Base-by-base conservation (phyloP, 805 yeast genomes). In the Torulaspora gathmanii region DNA sequence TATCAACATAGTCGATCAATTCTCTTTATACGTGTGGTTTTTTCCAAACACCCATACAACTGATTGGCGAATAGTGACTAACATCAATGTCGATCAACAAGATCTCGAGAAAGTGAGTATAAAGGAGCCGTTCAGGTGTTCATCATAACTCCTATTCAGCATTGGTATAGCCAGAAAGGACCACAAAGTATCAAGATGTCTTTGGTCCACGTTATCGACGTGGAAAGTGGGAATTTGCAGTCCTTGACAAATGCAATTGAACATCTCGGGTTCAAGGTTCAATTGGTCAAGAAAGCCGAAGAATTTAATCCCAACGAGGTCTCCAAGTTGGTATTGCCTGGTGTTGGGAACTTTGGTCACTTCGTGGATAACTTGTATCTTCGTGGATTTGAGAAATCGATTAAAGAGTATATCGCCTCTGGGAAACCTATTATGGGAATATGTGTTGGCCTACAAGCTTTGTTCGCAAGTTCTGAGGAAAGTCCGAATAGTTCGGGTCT, bases 311-410 rank as follows among this genome's bases (percentile, higher is more conserved):
- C 63, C 22, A 46, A 44, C 6, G 67, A 70, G 9, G 85, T 86
- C 35, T 69, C 65, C 6, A 67, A 72, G 56, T 71, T 93, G 50
- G 75, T 93, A 47, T 74, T 93, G 19, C 99, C 99, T 6, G 99
- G 99, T 22, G 99, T 93, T 13, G 99, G 99, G 10, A 91, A 89
- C 63, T 95, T 79, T 65, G 99, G 96, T 36, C 98, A 93, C 63
- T 90, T 91, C 63, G 89, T 90, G 49, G 78, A 78, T 42, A 80
- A 84, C 55, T 65, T 93, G 37, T 72, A 71, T 37, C 70, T 70
- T 3, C 74, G 84, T 46, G 78, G 81, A 0, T 79, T 91, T 49
- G 79, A 73, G 11, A 75, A 70, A 29, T 95, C 95, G 0, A 68
- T 95, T 20, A 69, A 67, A 42, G 65, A 74, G 36, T 89, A 87